Conservation (phyloP, 2,329 filamentous ascomycete genomes). For the Nemania serpens region DNA sequence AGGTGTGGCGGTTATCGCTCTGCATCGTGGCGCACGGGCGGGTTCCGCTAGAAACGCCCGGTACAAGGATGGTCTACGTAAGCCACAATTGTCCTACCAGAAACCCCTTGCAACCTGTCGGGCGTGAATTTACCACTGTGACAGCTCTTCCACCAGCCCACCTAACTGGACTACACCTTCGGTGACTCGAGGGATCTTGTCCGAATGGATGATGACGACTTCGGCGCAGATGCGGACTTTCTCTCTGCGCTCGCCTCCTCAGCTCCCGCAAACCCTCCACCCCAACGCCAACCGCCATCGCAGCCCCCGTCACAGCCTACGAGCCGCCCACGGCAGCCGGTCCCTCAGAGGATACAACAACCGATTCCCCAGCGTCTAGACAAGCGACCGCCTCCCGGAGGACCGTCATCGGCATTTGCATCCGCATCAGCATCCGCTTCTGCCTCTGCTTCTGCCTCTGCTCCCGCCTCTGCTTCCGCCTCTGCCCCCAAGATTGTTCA, state of each 20-base stretch:
- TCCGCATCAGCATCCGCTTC: not conserved
- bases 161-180: not conserved
- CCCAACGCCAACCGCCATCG: slow-evolving; percentile 5
- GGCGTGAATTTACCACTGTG: no score
- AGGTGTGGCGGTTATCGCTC: slow-evolving; percentile 19
- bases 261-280: slow-evolving; percentile 27
- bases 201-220: slow-evolving; percentile 50
- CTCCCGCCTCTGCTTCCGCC: slow-evolving; percentile 35
- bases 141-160: no score
- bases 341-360: slow-evolving; percentile 51
- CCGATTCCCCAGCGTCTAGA: slow-evolving; percentile 61
- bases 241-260: slow-evolving; percentile 43
- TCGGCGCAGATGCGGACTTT: slow-evolving; percentile 51
- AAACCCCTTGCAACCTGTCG: no score
- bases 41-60: no score
- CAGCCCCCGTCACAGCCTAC: slow-evolving; percentile 30
- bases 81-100: no score
- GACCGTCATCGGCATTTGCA: no score
- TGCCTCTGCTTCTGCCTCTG: slow-evolving; percentile 31
- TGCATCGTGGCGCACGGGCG: slow-evolving; percentile 3
- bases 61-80: no score
- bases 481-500: slow-evolving; percentile 70
- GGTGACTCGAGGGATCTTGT: not conserved
- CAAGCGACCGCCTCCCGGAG: slow-evolving; percentile 50
- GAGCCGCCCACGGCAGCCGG: slow-evolving; percentile 46